A percentile compares a stretch with the other conserved stretches of the same genome.
phyloP scores from a whole-genome alignment of 257 asterid species.

The Nicotiana noctiflora region DNA sequence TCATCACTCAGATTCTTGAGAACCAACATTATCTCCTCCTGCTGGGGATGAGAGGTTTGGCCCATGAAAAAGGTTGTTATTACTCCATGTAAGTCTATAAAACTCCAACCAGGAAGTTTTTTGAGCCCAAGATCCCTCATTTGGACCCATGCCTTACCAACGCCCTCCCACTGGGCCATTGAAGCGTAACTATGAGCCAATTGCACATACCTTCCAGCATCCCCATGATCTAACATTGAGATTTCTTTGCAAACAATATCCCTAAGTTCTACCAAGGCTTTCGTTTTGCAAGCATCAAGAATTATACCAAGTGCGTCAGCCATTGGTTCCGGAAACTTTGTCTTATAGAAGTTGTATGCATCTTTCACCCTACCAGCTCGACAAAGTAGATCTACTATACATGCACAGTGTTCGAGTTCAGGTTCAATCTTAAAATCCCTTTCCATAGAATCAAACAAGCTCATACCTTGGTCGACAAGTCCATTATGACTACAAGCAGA shows the following conservation, averaged over 20 bases:
- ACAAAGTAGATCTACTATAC: conserved; percentile 77
- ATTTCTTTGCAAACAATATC: conserved; percentile 47
- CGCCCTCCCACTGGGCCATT: conserved; percentile 67
- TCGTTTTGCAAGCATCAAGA: conserved; percentile 61
- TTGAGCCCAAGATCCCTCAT: conserved; percentile 66
- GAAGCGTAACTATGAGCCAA: conserved; percentile 78
- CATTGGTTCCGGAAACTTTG: conserved; percentile 46
- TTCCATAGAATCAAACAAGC: conserved; percentile 62
- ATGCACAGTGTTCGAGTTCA: conserved; percentile 63
- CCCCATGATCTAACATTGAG: conserved; percentile 36
- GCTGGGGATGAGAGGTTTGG: conserved; percentile 55
- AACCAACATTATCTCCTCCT: conserved; percentile 33
- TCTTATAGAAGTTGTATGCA: conserved; percentile 50
- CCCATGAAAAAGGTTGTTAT: conserved; percentile 53
- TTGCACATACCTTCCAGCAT: conserved; percentile 78
- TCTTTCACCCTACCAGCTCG: conserved; percentile 74
- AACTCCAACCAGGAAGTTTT: conserved; percentile 85
- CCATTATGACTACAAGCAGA: conserved; percentile 82
- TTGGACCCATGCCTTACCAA: conserved; percentile 69
- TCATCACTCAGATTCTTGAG: conserved; percentile 40
- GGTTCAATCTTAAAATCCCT: conserved; percentile 52
- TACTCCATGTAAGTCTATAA: conserved; percentile 59
- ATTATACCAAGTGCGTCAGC: conserved; percentile 63
- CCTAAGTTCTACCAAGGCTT: conserved; percentile 40
- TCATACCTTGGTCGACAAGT: conserved; percentile 54